Evolutionary conservation across 805 yeast species (phyloP), one percentile per base, ranked within the genome.

Genomic region (Grigorovia jiainica): DNA sequence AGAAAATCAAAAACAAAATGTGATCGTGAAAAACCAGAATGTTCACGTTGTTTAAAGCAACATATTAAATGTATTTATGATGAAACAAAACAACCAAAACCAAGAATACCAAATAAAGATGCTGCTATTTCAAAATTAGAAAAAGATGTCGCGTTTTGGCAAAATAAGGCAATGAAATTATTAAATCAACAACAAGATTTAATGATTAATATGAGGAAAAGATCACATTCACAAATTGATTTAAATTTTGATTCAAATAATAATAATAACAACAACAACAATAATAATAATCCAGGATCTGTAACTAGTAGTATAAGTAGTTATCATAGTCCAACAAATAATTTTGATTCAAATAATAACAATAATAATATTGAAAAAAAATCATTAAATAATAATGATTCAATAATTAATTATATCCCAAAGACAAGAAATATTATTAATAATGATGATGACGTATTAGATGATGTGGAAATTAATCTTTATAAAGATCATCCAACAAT

Each of bases 61-160:
- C 48, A 52, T 16, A 40, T 57, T 20, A 34, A 43, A 9, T 61
- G 66, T 47, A 38, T 58, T 10, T 61, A 61, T 44, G 66, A 61
- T 38, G 55, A 57, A 1, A 57, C 55, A 15, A 49, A 46, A 21
- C 65, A 61, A 44, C 40, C 48, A 11, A 57, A 58, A 21, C 66
- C 66, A n/a, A 56, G 53, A 41, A 57, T 54, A 36, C 64, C 64
- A 11, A 60, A 58, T 36, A 61, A 61, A 42, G 64, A 60, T 42
- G 62, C 65, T 2, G 50, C 55, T 5, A 60, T 61, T 25, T 45
- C 61, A 17, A 49, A 63, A 39, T 40, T 61, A 36, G 51, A 57
- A n/a, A 50, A 49, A 11, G 65, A 61, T 40, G 52, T 59, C 4
- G 51, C 50, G 2, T 60, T 55, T 41, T 61, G 64, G 59, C 57